Conservation (phyloP, 2,329 filamentous ascomycete genomes). For the Dryadomyces quercivorus region DNA sequence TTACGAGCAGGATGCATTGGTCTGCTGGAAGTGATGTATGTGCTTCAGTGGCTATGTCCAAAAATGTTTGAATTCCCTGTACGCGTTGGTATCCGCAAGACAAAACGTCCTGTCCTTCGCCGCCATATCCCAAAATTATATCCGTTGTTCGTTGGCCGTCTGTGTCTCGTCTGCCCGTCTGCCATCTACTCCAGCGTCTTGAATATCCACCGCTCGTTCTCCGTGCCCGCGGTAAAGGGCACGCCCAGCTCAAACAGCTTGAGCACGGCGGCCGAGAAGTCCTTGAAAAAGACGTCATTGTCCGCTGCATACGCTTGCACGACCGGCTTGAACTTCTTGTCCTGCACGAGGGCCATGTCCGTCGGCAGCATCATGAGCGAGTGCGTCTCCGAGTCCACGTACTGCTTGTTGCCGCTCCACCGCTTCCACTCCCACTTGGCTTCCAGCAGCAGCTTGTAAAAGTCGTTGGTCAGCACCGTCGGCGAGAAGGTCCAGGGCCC, state of each 20-base stretch:
- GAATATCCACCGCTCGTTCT: conserved; percentile 47
- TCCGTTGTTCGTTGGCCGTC: too few species aligned
- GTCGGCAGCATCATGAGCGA: conserved; percentile 94
- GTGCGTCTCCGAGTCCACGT: conserved; percentile 79
- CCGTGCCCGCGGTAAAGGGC: conserved; percentile 58
- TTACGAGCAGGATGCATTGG: too few species aligned
- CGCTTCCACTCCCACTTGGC: conserved; percentile 91
- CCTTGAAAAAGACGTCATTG: conserved; percentile 83
- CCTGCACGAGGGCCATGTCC: conserved; percentile 76
- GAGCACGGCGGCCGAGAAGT: conserved; percentile 67
- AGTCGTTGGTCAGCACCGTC: conserved; percentile 89
- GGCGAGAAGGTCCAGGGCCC: conserved; percentile 91
- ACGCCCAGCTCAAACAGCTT: conserved; percentile 93
- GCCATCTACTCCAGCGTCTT: conserved; percentile 38
- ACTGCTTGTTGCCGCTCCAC: conserved; percentile 87
- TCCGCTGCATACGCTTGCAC: conserved; percentile 87
- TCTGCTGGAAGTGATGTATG: too few species aligned
- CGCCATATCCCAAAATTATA: too few species aligned
- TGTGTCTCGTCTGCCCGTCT: too few species aligned
- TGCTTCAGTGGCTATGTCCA: too few species aligned
- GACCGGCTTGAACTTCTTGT: conserved; percentile 71
- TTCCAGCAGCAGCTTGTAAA: conserved; percentile 72
- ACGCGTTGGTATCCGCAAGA: too few species aligned
- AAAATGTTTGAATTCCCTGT: too few species aligned
- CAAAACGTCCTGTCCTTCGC: too few species aligned